These are phyloP conservation scores for Golubevia sp. DNA, from an alignment of 1,284 basidiomycete species.

Conservation along the genomic window DNA sequence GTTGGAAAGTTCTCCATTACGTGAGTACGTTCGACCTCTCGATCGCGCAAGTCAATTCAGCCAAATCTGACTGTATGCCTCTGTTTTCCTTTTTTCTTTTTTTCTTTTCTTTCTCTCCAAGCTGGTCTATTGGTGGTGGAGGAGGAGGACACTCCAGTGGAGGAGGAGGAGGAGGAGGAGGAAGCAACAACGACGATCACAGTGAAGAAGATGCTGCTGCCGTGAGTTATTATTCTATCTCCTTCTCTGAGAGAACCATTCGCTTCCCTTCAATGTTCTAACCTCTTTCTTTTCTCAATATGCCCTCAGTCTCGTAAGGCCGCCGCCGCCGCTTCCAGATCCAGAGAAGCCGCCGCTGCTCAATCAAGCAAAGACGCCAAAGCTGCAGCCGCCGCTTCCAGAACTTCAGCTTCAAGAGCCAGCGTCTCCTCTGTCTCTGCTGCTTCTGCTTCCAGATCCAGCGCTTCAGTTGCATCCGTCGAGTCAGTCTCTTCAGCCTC, in stretches of 20 bases:
- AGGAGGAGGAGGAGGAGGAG: conserved; percentile 3
- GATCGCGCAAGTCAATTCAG: no score
- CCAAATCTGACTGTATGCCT: no score
- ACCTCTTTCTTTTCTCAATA: background rate
- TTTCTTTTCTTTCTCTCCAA: background rate
- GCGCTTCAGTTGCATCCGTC: conserved; percentile 23
- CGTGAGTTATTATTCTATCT: background rate
- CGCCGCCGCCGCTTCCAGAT: conserved; percentile 16
- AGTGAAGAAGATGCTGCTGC: conserved; percentile 1
- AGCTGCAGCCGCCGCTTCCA: no score
- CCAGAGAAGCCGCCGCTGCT: conserved; percentile 12
- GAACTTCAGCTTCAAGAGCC: background rate
- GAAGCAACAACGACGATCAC: conserved; percentile 3
- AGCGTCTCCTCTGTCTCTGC: conserved; percentile 14
- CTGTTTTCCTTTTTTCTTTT: background rate
- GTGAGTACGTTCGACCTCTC: conserved; percentile 16
- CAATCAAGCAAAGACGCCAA: conserved; percentile 16
- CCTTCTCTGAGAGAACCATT: no score
- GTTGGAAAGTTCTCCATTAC: conserved; percentile 46
- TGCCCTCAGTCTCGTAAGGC: background rate
- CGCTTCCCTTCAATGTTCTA: background rate
- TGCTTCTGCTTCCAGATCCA: conserved; percentile 17
- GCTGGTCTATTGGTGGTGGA: conserved; percentile 12
- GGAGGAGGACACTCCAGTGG: conserved; percentile 10
- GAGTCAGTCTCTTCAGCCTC: conserved; percentile 15